A percentile compares a stretch with the other conserved stretches of the same genome.
These are phyloP conservation scores for Paramecium sonneborni DNA, from an alignment of 73 alveolate genomes.

Conservation along the genomic window DNA sequence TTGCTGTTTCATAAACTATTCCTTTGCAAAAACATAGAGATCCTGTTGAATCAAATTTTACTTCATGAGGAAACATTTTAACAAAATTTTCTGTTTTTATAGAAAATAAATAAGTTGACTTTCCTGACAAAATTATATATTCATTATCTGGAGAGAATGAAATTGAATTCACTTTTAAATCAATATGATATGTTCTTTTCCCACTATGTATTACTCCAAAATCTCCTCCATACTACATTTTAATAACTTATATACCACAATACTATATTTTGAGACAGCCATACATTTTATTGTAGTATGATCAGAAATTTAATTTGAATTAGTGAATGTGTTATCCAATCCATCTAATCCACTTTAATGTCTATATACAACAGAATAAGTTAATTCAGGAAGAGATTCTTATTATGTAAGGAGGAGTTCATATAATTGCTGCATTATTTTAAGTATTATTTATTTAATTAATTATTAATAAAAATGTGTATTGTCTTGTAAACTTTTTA, in stretches of 20 bases:
- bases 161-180: background rate
- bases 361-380: constrained; percentile 1
- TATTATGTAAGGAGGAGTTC: constrained; percentile 28
- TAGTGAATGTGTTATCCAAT: background rate
- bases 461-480: background rate
- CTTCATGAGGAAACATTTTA: background rate
- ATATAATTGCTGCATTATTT: background rate
- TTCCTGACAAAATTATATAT: background rate
- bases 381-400: background rate
- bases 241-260: background rate
- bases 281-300: background rate
- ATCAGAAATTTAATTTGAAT: background rate
- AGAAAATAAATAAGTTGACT: background rate
- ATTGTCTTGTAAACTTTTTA: too few species aligned
- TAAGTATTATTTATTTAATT: background rate
- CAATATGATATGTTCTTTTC: background rate
- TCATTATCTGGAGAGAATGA: constrained; percentile 18
- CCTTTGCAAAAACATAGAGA: constrained; percentile 4
- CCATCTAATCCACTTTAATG: background rate
- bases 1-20: constrained; percentile 26
- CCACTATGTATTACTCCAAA: background rate
- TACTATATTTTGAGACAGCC: constrained; percentile 5
- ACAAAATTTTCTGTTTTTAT: background rate
- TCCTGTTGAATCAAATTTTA: constrained; percentile 16
- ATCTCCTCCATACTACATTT: background rate